Evolutionary conservation across 208 protist genomes (phyloP).

Genomic region (Herpetomonas tarakana): DNA sequence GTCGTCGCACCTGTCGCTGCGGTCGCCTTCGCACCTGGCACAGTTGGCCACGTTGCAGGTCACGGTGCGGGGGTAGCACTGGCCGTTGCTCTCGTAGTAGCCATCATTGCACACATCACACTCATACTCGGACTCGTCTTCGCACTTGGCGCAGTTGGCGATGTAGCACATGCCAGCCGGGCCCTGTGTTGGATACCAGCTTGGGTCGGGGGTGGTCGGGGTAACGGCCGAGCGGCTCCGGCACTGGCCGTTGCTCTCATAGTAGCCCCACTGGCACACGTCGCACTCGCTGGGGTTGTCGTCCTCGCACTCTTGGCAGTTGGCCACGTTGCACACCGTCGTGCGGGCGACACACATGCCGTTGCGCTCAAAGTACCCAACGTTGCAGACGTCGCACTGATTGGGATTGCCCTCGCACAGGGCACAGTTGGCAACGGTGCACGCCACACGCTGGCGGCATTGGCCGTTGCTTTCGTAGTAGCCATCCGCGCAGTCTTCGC

Average conservation of each 20-base stretch:
- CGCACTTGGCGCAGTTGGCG: constrained; percentile 1
- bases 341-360: neutral
- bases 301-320: neutral
- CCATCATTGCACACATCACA: neutral
- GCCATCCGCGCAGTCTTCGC: neutral
- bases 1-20: neutral
- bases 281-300: neutral
- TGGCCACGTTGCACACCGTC: neutral
- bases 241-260: neutral
- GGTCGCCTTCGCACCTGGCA: neutral
- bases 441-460: neutral
- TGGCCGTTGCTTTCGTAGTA: neutral
- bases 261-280: neutral
- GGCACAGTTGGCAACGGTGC: neutral
- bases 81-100: neutral
- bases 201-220: neutral
- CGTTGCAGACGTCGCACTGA: neutral
- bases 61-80: neutral
- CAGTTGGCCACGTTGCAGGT: neutral
- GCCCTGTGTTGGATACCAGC: neutral
- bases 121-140: neutral
- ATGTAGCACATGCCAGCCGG: neutral
- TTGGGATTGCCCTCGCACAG: neutral
- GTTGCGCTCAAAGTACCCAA: neutral
- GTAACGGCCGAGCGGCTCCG: neutral